Percentiles rank a stretch among this genome's conserved stretches.
Conservation (phyloP, 352 stramenopile species). For the Phytophthora agathidicida region DNA sequence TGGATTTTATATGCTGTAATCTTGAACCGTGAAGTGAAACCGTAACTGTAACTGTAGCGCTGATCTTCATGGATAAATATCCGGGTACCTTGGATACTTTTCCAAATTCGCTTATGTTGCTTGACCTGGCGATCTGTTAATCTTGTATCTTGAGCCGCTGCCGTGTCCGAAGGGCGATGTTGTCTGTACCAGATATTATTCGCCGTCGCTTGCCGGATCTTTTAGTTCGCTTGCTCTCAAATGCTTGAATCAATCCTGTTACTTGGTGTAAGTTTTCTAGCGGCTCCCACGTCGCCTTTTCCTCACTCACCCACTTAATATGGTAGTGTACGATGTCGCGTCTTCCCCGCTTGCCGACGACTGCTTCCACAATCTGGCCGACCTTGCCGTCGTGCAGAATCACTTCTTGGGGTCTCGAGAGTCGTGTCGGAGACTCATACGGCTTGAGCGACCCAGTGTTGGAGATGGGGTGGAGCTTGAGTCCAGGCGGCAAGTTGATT, state of each 20-base stretch:
- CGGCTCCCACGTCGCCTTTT: background rate
- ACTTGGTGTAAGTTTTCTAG: slow-evolving; percentile 12
- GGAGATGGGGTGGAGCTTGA: slow-evolving; percentile 4
- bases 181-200: background rate
- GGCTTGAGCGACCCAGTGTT: slow-evolving; percentile 4
- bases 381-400: background rate
- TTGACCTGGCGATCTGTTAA: background rate
- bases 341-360: slow-evolving; percentile 1
- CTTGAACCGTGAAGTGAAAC: background rate
- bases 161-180: too few species aligned
- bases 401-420: background rate
- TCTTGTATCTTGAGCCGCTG: too few species aligned
- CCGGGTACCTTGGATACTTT: background rate
- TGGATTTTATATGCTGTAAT: background rate
- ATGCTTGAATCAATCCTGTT: background rate
- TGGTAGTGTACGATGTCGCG: background rate
- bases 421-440: background rate
- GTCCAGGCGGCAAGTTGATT: slow-evolving; percentile 1
- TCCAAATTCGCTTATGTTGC: background rate
- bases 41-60: too few species aligned
- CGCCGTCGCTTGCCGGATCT: background rate
- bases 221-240: background rate
- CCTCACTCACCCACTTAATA: slow-evolving; percentile 10
- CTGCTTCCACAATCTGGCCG: slow-evolving; percentile 3
- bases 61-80: too few species aligned